Evolutionary conservation across 805 yeast species (phyloP).

Genomic region (Nakazawaea wyomingensis): DNA sequence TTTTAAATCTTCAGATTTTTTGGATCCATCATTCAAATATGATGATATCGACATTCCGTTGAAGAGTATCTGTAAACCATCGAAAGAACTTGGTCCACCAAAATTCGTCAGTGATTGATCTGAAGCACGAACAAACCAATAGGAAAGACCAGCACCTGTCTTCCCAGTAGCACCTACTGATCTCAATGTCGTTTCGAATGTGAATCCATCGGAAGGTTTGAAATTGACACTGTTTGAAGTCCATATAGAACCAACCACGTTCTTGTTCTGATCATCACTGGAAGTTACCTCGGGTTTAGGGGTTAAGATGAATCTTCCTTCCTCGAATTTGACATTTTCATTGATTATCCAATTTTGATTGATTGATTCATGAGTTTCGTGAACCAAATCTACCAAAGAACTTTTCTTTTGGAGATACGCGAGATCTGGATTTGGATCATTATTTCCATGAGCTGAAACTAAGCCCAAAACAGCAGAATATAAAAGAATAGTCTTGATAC

Average conservation of each 20-base stretch:
- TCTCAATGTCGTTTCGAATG: conserved; percentile 60
- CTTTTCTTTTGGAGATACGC: conserved; percentile 5
- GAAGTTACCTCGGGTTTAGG: conserved; percentile 29
- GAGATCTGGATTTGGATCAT: conserved; percentile 5
- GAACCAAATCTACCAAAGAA: conserved; percentile 11
- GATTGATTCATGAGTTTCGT: conserved; percentile 4
- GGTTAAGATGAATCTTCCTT: conserved; percentile 51
- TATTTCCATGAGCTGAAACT: conserved; percentile 2
- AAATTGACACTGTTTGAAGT: conserved; percentile 21
- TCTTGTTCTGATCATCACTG: conserved; percentile 19
- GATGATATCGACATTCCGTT: conserved; percentile 45
- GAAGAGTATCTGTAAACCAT: conserved; percentile 59
- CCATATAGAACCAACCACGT: conserved; percentile 43
- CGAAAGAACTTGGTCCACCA: conserved; percentile 54
- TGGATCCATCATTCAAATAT: conserved; percentile 55
- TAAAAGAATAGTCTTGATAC: background rate
- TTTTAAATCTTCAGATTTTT: conserved; percentile 27
- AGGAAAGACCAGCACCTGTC: conserved; percentile 51
- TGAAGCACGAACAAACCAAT: conserved; percentile 42
- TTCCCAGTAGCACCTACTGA: conserved; percentile 47
- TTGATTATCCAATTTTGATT: conserved; percentile 33
- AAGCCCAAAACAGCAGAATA: background rate
- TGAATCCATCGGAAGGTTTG: conserved; percentile 25
- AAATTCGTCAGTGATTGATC: conserved; percentile 26
- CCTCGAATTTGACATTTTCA: conserved; percentile 36